These are phyloP conservation scores for Metschnikowia continentalis DNA, from an alignment of 805 yeast species.

Conservation along the genomic window DNA sequence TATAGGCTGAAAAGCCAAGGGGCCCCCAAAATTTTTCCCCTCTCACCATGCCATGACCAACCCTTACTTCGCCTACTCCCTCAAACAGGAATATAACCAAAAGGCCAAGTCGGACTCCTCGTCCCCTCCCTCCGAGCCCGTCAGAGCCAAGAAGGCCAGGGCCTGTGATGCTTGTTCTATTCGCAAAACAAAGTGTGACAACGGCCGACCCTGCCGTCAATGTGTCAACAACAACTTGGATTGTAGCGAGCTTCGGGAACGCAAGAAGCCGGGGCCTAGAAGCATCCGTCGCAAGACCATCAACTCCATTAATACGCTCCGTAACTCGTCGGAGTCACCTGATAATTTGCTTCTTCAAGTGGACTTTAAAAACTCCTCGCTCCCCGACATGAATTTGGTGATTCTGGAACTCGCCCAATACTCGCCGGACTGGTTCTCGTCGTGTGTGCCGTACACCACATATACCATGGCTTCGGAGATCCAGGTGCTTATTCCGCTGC, in stretches of 20 bases:
- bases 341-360: slow-evolving; percentile 3
- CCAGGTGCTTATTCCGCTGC: neutral
- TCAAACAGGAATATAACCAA: slow-evolving; percentile 6
- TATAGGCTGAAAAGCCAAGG: neutral
- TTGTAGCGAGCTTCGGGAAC: slow-evolving; percentile 35
- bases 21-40: neutral
- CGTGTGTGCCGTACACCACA: slow-evolving; percentile 8
- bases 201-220: slow-evolving; percentile 35
- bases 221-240: slow-evolving; percentile 33
- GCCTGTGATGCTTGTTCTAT: slow-evolving; percentile 45
- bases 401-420: neutral
- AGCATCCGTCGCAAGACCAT: slow-evolving; percentile 32
- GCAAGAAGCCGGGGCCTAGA: slow-evolving; percentile 42
- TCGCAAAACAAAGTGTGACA: slow-evolving; percentile 38
- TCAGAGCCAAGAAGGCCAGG: slow-evolving; percentile 21
- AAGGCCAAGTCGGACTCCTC: neutral
- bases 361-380: slow-evolving; percentile 2
- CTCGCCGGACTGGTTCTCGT: neutral
- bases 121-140: slow-evolving; percentile 3
- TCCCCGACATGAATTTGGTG: slow-evolving; percentile 4
- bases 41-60: slow-evolving; percentile 7
- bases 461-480: slow-evolving; percentile 5
- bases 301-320: slow-evolving; percentile 23
- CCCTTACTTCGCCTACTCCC: slow-evolving; percentile 15
- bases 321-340: slow-evolving; percentile 8